phyloP scores from a whole-genome alignment of 208 protist genomes.

The Trypanosoma cruzi region DNA sequence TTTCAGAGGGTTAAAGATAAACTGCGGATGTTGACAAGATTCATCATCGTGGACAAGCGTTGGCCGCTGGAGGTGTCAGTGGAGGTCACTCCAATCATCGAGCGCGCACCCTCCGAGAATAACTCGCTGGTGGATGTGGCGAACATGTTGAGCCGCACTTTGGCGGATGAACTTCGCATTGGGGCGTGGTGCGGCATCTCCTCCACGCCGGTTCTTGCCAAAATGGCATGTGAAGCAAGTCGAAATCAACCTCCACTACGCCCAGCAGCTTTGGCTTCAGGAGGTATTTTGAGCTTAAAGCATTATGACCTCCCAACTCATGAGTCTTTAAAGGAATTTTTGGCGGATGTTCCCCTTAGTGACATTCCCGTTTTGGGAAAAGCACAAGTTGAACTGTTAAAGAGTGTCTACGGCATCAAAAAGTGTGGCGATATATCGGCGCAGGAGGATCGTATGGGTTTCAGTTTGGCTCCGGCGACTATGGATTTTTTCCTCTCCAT shows the following conservation, averaged over 20 bases:
- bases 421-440: slow-evolving; percentile 51
- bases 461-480: slow-evolving; percentile 51
- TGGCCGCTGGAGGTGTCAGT: slow-evolving; percentile 28
- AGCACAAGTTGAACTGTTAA: slow-evolving; percentile 57
- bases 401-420: slow-evolving; percentile 54
- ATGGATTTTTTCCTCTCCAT: slow-evolving; percentile 44
- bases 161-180: slow-evolving; percentile 22
- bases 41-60: slow-evolving; percentile 24
- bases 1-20: slow-evolving; percentile 31
- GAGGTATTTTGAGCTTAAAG: slow-evolving; percentile 12
- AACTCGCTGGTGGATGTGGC: slow-evolving; percentile 11
- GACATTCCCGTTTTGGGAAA: slow-evolving; percentile 59
- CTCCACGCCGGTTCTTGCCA: slow-evolving; percentile 62
- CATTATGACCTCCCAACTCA: slow-evolving; percentile 39
- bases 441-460: slow-evolving; percentile 42
- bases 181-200: slow-evolving; percentile 74
- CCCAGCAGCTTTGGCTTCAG: not conserved
- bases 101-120: not conserved
- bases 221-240: slow-evolving; percentile 78
- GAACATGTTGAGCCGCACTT: slow-evolving; percentile 9
- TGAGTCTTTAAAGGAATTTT: slow-evolving; percentile 42
- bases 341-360: slow-evolving; percentile 43
- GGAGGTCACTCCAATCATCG: slow-evolving; percentile 20
- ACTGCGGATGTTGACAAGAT: slow-evolving; percentile 42
- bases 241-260: not conserved